phyloP scores from a whole-genome alignment of 306 rosid species.

The Prunus fruticosa region DNA sequence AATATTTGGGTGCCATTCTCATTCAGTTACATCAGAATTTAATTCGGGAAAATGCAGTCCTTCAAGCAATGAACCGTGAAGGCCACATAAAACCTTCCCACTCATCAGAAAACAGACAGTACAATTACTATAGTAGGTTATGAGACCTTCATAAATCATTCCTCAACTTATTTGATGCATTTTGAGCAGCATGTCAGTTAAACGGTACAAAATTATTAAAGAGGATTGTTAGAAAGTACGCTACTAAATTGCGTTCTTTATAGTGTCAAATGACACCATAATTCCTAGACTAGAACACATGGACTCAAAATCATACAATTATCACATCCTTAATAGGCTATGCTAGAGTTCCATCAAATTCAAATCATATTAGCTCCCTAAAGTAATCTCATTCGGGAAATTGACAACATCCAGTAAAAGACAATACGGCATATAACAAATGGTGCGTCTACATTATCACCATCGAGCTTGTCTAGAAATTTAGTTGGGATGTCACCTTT shows the following conservation, averaged over 20 bases:
- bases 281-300: background rate
- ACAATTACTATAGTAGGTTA: background rate
- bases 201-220: background rate
- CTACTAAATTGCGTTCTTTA: background rate
- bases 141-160: background rate
- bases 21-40: background rate
- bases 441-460: constrained; percentile 26
- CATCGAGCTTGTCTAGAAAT: constrained; percentile 21
- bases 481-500: constrained; percentile 58
- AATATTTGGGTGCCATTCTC: background rate
- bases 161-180: background rate
- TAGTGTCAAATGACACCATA: background rate
- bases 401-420: background rate
- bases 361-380: background rate
- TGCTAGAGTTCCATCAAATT: background rate
- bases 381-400: background rate
- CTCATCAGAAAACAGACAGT: background rate
- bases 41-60: background rate
- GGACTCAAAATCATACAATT: background rate
- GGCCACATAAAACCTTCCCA: background rate
- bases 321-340: background rate
- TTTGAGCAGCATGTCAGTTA: background rate
- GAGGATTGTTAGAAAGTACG: background rate
- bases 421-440: constrained; percentile 17
- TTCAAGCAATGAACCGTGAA: background rate